Evolutionary conservation across 768 basidiomycete species (phyloP).

Genomic region (Rhodotorula babjevae): DNA sequence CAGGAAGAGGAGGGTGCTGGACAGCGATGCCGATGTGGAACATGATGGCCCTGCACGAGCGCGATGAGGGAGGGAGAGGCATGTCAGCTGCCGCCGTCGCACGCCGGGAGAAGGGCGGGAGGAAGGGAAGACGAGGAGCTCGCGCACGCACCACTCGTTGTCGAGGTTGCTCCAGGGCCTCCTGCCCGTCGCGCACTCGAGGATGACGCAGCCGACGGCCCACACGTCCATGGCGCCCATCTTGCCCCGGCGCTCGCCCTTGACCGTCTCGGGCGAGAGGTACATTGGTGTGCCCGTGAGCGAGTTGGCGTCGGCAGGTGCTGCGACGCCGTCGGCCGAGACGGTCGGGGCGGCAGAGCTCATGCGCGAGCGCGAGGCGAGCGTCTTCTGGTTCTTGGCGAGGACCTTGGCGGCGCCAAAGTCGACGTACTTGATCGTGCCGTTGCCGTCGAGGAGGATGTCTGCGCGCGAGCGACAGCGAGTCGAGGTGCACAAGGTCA

Average conservation of each 20-base stretch:
- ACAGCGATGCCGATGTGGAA: slow-evolving; percentile 97
- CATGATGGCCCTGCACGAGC: slow-evolving; percentile 84
- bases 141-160: slow-evolving; percentile 84
- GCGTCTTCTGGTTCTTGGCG: slow-evolving; percentile 75
- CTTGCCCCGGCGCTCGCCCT: slow-evolving; percentile 78
- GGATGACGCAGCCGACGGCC: slow-evolving; percentile 94
- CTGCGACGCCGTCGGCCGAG: slow-evolving; percentile 1
- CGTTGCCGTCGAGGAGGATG: slow-evolving; percentile 80
- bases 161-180: slow-evolving; percentile 99
- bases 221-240: slow-evolving; percentile 98
- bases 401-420: slow-evolving; percentile 97
- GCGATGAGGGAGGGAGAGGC: background rate
- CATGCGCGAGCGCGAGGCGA: slow-evolving; percentile 50
- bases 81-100: no score
- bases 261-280: slow-evolving; percentile 98
- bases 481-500: background rate
- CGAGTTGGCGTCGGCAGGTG: slow-evolving; percentile 52
- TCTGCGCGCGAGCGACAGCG: slow-evolving; percentile 53
- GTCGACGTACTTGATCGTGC: slow-evolving; percentile 93
- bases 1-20: slow-evolving; percentile 90
- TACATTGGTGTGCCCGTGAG: slow-evolving; percentile 97
- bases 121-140: background rate
- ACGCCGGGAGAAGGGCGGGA: background rate
- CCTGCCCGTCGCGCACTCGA: slow-evolving; percentile 91
- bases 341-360: slow-evolving; percentile 47